Percentiles rank a stretch among this genome's conserved stretches.
Evolutionary conservation across 2,329 filamentous ascomycete genomes (phyloP).

Genomic region (Aureobasidium sp.): DNA sequence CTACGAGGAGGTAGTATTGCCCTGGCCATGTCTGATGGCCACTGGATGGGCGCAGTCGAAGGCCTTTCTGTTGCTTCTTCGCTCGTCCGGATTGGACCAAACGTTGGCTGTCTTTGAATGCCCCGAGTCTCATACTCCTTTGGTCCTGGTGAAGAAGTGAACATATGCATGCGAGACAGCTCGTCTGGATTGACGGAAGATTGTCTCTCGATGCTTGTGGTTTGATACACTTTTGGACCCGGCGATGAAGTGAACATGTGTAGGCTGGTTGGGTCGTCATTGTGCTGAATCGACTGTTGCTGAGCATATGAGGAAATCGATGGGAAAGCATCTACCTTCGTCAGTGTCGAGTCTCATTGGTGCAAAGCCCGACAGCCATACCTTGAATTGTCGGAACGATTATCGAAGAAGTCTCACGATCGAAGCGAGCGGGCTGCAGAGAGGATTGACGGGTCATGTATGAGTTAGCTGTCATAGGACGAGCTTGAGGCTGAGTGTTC

Average conservation of each 20-base stretch:
- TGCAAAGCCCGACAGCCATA: background rate
- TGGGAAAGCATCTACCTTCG: background rate
- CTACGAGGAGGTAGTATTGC: constrained; percentile 2
- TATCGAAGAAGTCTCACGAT: background rate
- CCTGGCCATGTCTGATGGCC: constrained; percentile 3
- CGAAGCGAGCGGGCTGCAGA: background rate
- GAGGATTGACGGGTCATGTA: background rate
- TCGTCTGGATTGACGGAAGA: no score
- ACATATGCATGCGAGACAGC: background rate
- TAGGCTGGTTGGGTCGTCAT: background rate
- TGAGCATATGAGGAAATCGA: background rate
- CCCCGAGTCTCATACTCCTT: background rate
- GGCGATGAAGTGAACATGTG: constrained; percentile 1
- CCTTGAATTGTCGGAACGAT: constrained; percentile 2
- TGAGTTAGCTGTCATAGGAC: background rate
- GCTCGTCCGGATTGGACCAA: constrained; percentile 2
- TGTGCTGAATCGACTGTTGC: background rate
- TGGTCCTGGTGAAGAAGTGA: background rate
- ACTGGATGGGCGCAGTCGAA: constrained; percentile 1
- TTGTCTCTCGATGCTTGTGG: no score
- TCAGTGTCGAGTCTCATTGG: background rate
- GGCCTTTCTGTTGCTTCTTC: background rate
- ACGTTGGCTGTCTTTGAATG: constrained; percentile 2
- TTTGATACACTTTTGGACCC: background rate
- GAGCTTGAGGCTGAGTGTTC: background rate